Conservation (phyloP, 129 eudicot genomes). For the Oenanthe sinensis region DNA sequence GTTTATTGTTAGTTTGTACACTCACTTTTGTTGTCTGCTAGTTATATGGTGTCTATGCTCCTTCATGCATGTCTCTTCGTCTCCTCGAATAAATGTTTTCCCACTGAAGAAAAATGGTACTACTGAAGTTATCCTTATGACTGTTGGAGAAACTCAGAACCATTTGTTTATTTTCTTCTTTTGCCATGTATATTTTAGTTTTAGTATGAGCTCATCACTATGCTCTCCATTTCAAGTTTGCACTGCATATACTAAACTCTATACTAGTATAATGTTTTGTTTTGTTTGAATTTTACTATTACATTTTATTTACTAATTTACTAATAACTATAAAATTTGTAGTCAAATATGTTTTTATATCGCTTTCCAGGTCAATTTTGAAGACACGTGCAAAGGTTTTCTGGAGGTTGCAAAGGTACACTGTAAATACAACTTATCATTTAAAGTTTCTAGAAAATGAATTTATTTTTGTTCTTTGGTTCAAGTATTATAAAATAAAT, state of each 20-base stretch:
- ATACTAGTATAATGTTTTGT: background rate
- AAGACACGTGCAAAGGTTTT: slow-evolving; percentile 98
- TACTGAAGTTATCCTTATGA: background rate
- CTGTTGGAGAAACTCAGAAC: background rate
- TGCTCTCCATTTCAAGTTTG: background rate
- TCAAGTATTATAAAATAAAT: background rate
- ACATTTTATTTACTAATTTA: background rate
- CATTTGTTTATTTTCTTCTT: background rate
- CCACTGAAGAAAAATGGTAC: background rate
- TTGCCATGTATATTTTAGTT: background rate
- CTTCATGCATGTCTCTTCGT: background rate
- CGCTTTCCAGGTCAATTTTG: slow-evolving; percentile 76
- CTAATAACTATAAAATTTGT: background rate
- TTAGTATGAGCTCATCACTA: background rate
- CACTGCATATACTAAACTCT: background rate
- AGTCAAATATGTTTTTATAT: background rate
- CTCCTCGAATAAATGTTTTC: background rate
- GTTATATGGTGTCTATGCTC: background rate
- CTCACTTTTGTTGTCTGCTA: background rate
- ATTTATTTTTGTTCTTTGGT: background rate
- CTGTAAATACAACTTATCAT: background rate
- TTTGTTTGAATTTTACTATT: background rate
- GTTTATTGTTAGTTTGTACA: background rate
- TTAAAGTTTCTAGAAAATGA: background rate
- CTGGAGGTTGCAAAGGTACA: slow-evolving; percentile 93